These are phyloP conservation scores for Aspergillus neoniger DNA, from an alignment of 2,329 filamentous ascomycete genomes.

Conservation along the genomic window DNA sequence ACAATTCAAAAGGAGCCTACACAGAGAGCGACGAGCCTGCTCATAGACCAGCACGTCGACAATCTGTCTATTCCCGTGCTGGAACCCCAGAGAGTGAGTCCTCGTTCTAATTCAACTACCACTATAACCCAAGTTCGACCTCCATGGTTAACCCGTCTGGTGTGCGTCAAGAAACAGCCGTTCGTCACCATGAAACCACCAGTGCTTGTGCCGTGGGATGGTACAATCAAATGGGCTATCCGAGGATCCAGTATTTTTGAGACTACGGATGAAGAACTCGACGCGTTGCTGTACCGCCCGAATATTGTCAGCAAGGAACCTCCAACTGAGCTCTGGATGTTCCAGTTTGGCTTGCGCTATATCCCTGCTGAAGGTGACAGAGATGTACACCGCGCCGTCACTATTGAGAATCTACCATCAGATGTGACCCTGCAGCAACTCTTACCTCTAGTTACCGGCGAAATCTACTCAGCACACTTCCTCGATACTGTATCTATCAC, in stretches of 20 bases:
- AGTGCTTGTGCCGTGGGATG: slow-evolving; percentile 23
- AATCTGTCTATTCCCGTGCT: slow-evolving; percentile 16
- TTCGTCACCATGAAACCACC: background rate
- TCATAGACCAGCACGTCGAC: slow-evolving; percentile 18
- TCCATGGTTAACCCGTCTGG: background rate
- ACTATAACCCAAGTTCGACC: background rate
- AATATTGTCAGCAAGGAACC: slow-evolving; percentile 12
- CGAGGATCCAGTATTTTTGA: slow-evolving; percentile 26
- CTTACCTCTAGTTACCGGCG: slow-evolving; percentile 27
- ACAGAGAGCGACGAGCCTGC: background rate
- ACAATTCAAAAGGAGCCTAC: background rate
- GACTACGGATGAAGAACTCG: slow-evolving; percentile 22
- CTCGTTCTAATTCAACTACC: background rate
- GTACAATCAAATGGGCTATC: slow-evolving; percentile 25
- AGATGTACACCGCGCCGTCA: slow-evolving; percentile 34
- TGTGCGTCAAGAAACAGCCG: background rate
- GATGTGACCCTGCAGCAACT: slow-evolving; percentile 26
- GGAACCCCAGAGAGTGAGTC: slow-evolving; percentile 18
- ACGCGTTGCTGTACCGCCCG: slow-evolving; percentile 15
- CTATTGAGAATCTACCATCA: slow-evolving; percentile 29
- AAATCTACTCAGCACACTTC: slow-evolving; percentile 32
- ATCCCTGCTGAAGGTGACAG: slow-evolving; percentile 24
- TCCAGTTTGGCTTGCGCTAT: slow-evolving; percentile 37
- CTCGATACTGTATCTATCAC: slow-evolving; percentile 31
- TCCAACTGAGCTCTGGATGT: slow-evolving; percentile 25